Conservation (phyloP, 805 yeast genomes). For the Candida coquimbonensis region DNA sequence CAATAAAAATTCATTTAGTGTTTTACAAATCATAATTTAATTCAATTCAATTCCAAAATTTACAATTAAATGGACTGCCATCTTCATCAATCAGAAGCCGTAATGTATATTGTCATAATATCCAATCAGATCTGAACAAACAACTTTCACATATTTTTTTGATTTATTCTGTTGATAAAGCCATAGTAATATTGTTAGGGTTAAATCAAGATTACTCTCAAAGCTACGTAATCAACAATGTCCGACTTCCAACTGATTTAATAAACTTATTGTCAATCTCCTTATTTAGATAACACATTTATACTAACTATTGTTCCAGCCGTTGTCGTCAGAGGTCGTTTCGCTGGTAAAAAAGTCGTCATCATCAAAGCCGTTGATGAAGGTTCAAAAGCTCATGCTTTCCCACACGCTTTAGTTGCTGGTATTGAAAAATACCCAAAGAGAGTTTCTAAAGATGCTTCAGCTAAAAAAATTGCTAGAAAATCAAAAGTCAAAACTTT, state of each 20-base stretch:
- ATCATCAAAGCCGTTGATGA: slow-evolving; percentile 97
- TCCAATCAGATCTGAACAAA: no score
- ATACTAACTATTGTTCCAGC: slow-evolving; percentile 28
- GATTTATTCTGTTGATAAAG: no score
- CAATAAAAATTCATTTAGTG: background rate
- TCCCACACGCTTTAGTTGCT: slow-evolving; percentile 99
- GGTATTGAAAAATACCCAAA: slow-evolving; percentile 98
- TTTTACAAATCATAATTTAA: no score
- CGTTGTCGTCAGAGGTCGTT: slow-evolving; percentile 99
- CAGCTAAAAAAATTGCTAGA: slow-evolving; percentile 94
- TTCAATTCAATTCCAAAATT: no score
- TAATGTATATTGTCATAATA: no score
- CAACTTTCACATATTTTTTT: no score
- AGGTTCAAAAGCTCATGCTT: slow-evolving; percentile 97
- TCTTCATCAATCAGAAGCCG: no score
- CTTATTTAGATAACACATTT: background rate
- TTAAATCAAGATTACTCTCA: no score
- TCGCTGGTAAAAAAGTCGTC: slow-evolving; percentile 99
- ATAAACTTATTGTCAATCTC: background rate
- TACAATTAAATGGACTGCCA: no score
- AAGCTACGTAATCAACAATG: no score
- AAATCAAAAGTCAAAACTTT: slow-evolving; percentile 98
- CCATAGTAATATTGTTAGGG: no score
- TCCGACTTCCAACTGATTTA: background rate
- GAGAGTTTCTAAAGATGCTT: slow-evolving; percentile 92